Base-by-base conservation (phyloP, 2,329 filamentous ascomycete species). In the Penicillium thymicola region DNA sequence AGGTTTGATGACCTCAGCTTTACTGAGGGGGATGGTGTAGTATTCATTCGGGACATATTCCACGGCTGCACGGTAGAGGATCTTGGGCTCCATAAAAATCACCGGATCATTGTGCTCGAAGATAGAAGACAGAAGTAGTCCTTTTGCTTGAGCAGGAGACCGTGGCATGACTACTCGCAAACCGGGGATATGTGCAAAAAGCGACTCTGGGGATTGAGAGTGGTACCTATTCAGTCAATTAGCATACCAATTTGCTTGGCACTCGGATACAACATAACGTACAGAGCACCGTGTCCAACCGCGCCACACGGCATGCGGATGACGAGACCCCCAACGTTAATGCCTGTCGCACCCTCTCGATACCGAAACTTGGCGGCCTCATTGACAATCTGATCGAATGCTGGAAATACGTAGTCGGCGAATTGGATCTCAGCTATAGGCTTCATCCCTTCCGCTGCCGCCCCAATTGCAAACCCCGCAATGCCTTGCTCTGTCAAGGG, bases 341-440 rank as follows among this genome's bases (percentile, higher is more conserved):
- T 85, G 48, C 89, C 88, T 4, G 81, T 86, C 2, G 65, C 72
- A 13, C 86, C 87, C 64, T 86, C 83, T 47, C 92, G 82, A 73
- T 91, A 97, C 54, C 92, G 82, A 68, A 89, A 88, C 76, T 96
- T 96, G 59, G 91, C 90, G 0, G 90, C 92, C 75, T 97, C 92
- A 68, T 96, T 96, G 69, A 96, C 91, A 32, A 97, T 83, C 78
- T 97, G 92, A 69, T 97, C 92, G 67, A 96, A 96, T 0, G 92
- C 92, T 3, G 92, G 92, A 72, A 87, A 96, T 53, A 96, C 87
- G 72, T 97, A 97, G 72, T 97, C 92, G 57, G 92, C 92, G 70
- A 97, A 97, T 72, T 97, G 92, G 54, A 97, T 92, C 78, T 99
- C 94, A 0, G 93, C 93, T 25, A 97, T 85, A 0, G 94, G 91